Conservation (phyloP, 305 asterid genomes). For the Solanum hybrid region DNA sequence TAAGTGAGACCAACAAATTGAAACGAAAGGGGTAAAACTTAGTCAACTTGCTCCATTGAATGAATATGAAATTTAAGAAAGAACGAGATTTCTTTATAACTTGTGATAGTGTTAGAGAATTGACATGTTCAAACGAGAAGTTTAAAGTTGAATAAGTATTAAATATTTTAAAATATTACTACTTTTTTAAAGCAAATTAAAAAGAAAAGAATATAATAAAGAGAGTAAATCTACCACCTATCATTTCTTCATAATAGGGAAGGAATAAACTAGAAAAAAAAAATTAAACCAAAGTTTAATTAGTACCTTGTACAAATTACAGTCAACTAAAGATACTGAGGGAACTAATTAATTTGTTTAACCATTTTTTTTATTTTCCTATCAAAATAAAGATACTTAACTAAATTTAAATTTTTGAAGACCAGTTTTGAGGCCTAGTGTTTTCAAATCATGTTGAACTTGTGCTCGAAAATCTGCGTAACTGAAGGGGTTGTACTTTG, state of each 20-base stretch:
- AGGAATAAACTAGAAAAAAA: not conserved
- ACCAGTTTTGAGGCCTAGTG: conserved; percentile 56
- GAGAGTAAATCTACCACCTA: not conserved
- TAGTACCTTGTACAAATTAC: not conserved
- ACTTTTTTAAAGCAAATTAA: not conserved
- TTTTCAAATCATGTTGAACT: conserved; percentile 55
- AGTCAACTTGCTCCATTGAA: not conserved
- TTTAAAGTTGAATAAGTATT: not conserved
- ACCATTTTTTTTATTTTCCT: not conserved
- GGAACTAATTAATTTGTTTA: not conserved
- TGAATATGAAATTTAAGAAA: not conserved
- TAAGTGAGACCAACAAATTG: not conserved
- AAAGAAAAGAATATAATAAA: not conserved
- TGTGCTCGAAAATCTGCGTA: conserved; percentile 56
- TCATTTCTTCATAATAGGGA: not conserved
- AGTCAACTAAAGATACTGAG: not conserved
- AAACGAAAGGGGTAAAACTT: not conserved
- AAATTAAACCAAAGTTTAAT: not conserved
- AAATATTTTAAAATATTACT: not conserved
- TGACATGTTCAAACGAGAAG: not conserved
- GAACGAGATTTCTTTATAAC: not conserved
- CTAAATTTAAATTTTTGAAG: conserved; percentile 42
- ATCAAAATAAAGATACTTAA: not conserved
- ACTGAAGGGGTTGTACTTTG: conserved; percentile 60
- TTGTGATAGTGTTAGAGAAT: not conserved